Base-by-base conservation (phyloP, 495 filamentous ascomycete species). In the Lophiostoma macrostomum region DNA sequence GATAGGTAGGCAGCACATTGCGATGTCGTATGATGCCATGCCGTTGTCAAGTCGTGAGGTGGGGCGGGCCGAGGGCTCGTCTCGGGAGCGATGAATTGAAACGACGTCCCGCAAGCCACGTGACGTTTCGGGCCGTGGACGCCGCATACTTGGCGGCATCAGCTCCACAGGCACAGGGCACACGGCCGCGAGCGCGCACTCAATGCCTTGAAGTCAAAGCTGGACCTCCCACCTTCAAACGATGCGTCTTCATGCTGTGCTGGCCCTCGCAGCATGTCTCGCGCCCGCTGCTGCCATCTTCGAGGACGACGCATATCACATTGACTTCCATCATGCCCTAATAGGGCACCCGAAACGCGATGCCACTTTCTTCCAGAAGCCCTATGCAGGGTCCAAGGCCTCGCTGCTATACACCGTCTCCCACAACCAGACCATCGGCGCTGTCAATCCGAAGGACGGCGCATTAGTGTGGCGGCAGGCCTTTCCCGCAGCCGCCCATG, bases 311-410 rank as follows among this genome's bases (percentile, higher is more conserved):
- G 90, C 95, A 64, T 88, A 84, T 73, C 80, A 88, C 64, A 79
- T 90, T 67, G 93, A 99, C 73, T 97, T 87, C 76, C 94, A 97
- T 71, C 83, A 91, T 72, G 81, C 86, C 44, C 83, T 97, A 31
- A 73, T 97, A 61, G 93, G 93, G 58, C 67, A 85, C 14, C 90
- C 94, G 51, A 83, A 85, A 60, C 72, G 78, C 67, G 79, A 86
- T 35, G 87, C 88, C 30, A 95, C 90, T 42, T 96, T 99, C 78
- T 96, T 97, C 79, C 90, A 96, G 71, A 83, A 82, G 53, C 94
- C 93, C 11, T 78, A 83, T 49, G 70, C 80, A 14, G 76, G 84
- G 47, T 91, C 90, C 16, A 88, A 86, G 68, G 91, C 91, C 14
- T 91, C 87, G 23, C 75, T 97, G 24, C 77, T 99, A 25, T 99